These are phyloP conservation scores for Planoprotostelium fungivorum DNA, from an alignment of 78 protist species.

Conservation along the genomic window DNA sequence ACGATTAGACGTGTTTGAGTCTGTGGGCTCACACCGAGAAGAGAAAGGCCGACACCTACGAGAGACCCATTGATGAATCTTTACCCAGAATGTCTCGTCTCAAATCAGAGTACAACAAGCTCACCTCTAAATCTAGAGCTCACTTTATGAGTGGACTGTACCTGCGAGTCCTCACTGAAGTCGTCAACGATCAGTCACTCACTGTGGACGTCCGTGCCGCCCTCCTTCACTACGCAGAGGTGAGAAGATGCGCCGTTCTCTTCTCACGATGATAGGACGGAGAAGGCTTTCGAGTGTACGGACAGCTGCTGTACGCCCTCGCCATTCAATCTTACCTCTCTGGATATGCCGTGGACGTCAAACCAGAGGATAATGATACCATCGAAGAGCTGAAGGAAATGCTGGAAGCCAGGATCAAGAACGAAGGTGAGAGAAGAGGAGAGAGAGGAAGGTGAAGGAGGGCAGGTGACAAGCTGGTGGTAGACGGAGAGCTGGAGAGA, in stretches of 20 bases:
- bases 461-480: not conserved
- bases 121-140: not conserved
- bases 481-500: not conserved
- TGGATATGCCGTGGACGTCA: not conserved
- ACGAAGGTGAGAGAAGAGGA: not conserved
- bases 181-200: not conserved
- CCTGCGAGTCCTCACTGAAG: too few species aligned
- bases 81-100: not conserved
- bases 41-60: too few species aligned
- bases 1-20: too few species aligned
- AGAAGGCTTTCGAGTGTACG: not conserved
- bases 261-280: not conserved
- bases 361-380: not conserved
- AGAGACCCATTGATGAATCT: too few species aligned
- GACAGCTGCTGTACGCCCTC: not conserved
- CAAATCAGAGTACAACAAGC: not conserved
- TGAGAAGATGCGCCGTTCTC: not conserved
- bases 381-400: not conserved
- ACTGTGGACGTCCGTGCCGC: not conserved
- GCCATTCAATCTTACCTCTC: not conserved
- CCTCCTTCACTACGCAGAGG: not conserved
- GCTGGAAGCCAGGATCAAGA: not conserved
- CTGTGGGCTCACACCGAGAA: too few species aligned
- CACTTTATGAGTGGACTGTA: not conserved
- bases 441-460: not conserved